Evolutionary conservation across 192 early-diverging fungal species (phyloP).

Genomic region (Backusella westeae): DNA sequence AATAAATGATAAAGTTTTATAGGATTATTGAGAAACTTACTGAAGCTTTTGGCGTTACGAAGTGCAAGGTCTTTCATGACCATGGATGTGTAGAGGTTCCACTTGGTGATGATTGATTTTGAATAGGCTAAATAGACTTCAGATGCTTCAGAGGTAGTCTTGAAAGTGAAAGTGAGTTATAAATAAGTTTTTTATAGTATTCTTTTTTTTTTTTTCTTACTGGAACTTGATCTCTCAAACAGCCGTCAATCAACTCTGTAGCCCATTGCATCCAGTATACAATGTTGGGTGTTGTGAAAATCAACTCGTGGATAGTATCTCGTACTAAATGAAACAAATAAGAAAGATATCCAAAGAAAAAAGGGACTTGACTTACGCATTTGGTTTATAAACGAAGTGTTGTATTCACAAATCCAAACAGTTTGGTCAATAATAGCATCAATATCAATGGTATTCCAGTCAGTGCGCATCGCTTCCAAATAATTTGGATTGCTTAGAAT

Average conservation of each 20-base stretch:
- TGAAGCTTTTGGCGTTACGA: slow-evolving; percentile 34
- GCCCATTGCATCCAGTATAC: slow-evolving; percentile 44
- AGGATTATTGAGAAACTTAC: background rate
- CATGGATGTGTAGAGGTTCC: slow-evolving; percentile 44
- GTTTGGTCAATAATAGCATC: slow-evolving; percentile 43
- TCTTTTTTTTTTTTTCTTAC: slow-evolving; percentile 6
- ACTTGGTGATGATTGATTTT: slow-evolving; percentile 47
- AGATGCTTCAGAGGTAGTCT: slow-evolving; percentile 18
- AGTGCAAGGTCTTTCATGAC: slow-evolving; percentile 42
- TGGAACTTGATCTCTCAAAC: slow-evolving; percentile 15
- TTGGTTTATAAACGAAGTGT: slow-evolving; percentile 34
- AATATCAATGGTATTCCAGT: slow-evolving; percentile 48
- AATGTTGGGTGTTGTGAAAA: slow-evolving; percentile 24
- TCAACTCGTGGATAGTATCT: slow-evolving; percentile 35
- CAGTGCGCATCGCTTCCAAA: slow-evolving; percentile 33
- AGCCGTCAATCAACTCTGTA: slow-evolving; percentile 35
- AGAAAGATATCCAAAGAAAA: background rate
- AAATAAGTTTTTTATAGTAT: background rate
- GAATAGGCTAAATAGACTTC: slow-evolving; percentile 40
- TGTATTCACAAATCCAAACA: slow-evolving; percentile 51
- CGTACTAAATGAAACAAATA: slow-evolving; percentile 16
- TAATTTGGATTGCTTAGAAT: slow-evolving; percentile 32
- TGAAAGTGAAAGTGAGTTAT: background rate
- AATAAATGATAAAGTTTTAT: background rate
- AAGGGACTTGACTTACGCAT: slow-evolving; percentile 21